These are phyloP conservation scores for Globisporangium recalcitrans DNA, from an alignment of 352 stramenopile species.

Conservation along the genomic window DNA sequence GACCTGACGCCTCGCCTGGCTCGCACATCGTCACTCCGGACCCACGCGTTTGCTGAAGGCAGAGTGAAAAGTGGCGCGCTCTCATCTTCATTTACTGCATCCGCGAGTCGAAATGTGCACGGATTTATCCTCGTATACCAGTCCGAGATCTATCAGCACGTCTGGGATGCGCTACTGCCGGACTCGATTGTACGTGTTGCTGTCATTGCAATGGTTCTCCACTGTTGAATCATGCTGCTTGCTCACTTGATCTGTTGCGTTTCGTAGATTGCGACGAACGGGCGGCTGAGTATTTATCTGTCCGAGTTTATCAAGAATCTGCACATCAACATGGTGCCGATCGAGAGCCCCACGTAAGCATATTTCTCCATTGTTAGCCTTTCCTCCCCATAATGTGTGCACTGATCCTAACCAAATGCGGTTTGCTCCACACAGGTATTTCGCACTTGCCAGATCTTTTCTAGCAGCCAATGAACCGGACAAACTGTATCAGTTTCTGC, in stretches of 20 bases:
- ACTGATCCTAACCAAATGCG: not conserved
- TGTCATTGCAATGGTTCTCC: not conserved
- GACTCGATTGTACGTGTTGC: slow-evolving; percentile 28
- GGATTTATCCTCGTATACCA: slow-evolving; percentile 50
- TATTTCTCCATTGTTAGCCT: not conserved
- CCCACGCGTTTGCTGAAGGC: slow-evolving; percentile 6
- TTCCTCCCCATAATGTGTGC: not conserved
- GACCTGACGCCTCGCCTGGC: slow-evolving; percentile 10
- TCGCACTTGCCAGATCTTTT: slow-evolving; percentile 48
- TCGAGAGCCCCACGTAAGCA: slow-evolving; percentile 62
- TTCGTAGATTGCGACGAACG: slow-evolving; percentile 30
- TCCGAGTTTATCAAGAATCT: slow-evolving; percentile 65
- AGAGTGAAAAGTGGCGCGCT: not conserved
- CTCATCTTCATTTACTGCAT: not conserved
- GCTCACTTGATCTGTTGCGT: slow-evolving; percentile 3
- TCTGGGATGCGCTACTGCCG: slow-evolving; percentile 49
- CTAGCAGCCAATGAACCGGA: slow-evolving; percentile 32
- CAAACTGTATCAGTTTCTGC: slow-evolving; percentile 66
- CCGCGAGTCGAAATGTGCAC: slow-evolving; percentile 27
- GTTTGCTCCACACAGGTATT: slow-evolving; percentile 28
- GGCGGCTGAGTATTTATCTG: slow-evolving; percentile 48
- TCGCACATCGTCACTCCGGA: slow-evolving; percentile 13
- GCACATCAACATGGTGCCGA: slow-evolving; percentile 35
- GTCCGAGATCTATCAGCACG: slow-evolving; percentile 46
- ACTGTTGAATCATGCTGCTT: not conserved